Evolutionary conservation across 176 grass and related monocot genomes (phyloP), one percentile per base, ranked within the genome.

Genomic region (Pontederia crassipes): DNA sequence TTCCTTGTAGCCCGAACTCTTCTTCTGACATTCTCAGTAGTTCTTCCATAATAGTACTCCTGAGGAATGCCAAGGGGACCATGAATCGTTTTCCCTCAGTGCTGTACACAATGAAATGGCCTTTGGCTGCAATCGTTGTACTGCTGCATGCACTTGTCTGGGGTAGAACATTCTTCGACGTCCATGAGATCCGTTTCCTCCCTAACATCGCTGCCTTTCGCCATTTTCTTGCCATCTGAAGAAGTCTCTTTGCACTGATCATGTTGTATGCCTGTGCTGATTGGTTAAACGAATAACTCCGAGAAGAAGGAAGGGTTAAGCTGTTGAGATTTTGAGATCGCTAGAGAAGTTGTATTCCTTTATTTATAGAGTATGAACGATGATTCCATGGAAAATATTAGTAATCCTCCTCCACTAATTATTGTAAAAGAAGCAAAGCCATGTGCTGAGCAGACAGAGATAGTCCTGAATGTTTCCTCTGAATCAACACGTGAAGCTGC

Each of bases 11-110:
- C 10, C 81, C 71, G 13, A 74, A 75, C 59, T 66, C 81, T 58
- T 75, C 71, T 45, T 79, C 65, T 15, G 81, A 79, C 58, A 75
- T 59, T 46, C 49, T 84, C 5, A 84, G 58, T 66, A 84, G 57
- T 57, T 84, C 71, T 32, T 52, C 2, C 13, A 85, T 72, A 20
- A 76, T 24, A 12, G 10, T 49, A 61, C 40, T 75, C 8, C 24
- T 54, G 45, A 65, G 49, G 28, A 45, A 51, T 20, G 13, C 56
- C 35, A 80, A 52, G 28, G 78, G 78, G 58, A 75, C 51, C 57
- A 56, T 68, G 71, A 80, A 75, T 14, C 78, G 15, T 54, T 64
- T 55, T 2, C 64, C 55, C 63, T 80, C 78, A 10, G 45, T 61
- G 12, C 56, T 74, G 17, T 84, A 82, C 13, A 77, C 71, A 46